These are phyloP conservation scores for Calycina herbarum DNA, from an alignment of 2,329 filamentous ascomycete genomes.

Conservation along the genomic window DNA sequence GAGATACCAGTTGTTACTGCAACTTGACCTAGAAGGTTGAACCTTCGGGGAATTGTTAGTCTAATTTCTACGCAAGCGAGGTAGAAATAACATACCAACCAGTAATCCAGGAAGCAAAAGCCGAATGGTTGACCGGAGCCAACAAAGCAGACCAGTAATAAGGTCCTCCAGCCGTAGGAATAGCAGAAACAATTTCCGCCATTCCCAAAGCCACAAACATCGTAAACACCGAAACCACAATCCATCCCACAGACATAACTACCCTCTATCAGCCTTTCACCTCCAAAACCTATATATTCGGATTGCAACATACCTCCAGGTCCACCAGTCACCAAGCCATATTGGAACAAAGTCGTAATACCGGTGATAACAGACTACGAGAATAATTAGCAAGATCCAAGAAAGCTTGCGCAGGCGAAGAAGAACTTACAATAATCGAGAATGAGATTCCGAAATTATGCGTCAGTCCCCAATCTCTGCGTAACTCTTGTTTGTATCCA, in stretches of 20 bases:
- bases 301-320: conserved; percentile 49
- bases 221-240: conserved; percentile 56
- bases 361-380: conserved; percentile 57
- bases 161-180: conserved; percentile 57
- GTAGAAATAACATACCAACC: conserved; percentile 38
- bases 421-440: conserved; percentile 54
- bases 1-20: conserved; percentile 51
- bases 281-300: not conserved
- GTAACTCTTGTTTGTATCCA: conserved; percentile 60
- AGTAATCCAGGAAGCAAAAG: conserved; percentile 49
- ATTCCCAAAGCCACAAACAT: conserved; percentile 54
- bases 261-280: conserved; percentile 17
- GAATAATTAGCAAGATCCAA: conserved; percentile 8
- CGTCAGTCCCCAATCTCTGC: conserved; percentile 56
- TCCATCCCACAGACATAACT: conserved; percentile 58
- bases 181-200: conserved; percentile 60
- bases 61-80: not conserved
- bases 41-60: conserved; percentile 33
- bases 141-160: conserved; percentile 63
- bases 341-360: conserved; percentile 57
- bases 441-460: conserved; percentile 64
- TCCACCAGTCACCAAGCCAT: conserved; percentile 56
- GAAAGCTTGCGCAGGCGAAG: not conserved
- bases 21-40: conserved; percentile 50
- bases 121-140: conserved; percentile 47